Percentiles rank a stretch among this genome's conserved stretches.
phyloP scores from a whole-genome alignment of 345 rosid genomes.

The Populus alba region DNA sequence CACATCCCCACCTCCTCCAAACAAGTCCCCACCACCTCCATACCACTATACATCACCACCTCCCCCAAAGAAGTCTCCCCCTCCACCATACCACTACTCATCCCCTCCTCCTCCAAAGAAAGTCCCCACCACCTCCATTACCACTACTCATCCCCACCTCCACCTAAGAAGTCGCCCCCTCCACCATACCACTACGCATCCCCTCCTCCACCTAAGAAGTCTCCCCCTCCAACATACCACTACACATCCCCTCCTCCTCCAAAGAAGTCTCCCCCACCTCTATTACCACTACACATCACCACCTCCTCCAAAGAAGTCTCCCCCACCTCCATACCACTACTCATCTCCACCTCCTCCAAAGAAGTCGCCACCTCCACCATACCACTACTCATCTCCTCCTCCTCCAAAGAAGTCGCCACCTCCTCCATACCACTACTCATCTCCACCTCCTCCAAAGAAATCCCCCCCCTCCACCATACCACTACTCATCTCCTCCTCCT shows the following conservation, averaged over 20 bases:
- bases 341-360: neutral
- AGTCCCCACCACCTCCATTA: neutral
- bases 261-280: neutral
- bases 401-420: neutral
- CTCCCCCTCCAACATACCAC: neutral
- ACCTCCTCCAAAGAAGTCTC: neutral
- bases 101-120: neutral
- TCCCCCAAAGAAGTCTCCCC: neutral
- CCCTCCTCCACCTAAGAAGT: neutral
- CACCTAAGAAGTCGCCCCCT: neutral
- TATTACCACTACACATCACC: constrained; percentile 1
- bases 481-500: constrained; percentile 4
- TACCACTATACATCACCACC: too few species aligned
- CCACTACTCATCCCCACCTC: neutral
- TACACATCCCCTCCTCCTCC: constrained; percentile 14
- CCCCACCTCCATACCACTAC: neutral
- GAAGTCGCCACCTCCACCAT: neutral
- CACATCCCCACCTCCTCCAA: neutral
- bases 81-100: neutral
- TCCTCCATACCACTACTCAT: neutral
- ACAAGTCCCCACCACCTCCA: too few species aligned
- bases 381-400: neutral
- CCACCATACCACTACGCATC: constrained; percentile 6
- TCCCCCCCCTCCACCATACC: constrained; percentile 10
- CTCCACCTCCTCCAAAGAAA: neutral